Conservation (phyloP, 2,329 filamentous ascomycete genomes). For the Beauveria sp. region DNA sequence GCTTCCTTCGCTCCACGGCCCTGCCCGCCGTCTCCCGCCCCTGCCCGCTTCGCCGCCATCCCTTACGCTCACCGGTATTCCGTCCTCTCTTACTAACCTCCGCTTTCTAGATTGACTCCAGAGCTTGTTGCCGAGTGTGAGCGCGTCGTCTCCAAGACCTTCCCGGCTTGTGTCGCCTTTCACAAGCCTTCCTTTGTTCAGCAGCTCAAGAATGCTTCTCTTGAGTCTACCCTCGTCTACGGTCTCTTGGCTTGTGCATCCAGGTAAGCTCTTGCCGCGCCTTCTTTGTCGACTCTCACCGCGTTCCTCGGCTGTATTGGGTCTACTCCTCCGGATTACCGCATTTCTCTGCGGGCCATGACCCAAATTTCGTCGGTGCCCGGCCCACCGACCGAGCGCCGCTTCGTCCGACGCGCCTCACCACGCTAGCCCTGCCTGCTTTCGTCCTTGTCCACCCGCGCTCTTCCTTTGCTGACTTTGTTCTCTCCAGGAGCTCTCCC, state of each 20-base stretch:
- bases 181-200: constrained; percentile 56
- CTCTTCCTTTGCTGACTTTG: neutral
- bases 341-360: constrained; percentile 6
- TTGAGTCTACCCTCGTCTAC: constrained; percentile 50
- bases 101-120: constrained; percentile 38
- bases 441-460: neutral
- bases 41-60: neutral
- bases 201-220: constrained; percentile 48
- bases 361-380: constrained; percentile 13
- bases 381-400: constrained; percentile 7
- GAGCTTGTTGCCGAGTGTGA: constrained; percentile 53
- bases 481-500: constrained; percentile 41
- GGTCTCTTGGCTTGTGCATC: constrained; percentile 50
- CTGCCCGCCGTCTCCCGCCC: neutral
- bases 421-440: neutral
- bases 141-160: constrained; percentile 52
- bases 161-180: constrained; percentile 54
- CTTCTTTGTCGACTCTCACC: constrained; percentile 15
- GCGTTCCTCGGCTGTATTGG: constrained; percentile 11
- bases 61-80: neutral
- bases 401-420: neutral
- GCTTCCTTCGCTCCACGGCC: neutral
- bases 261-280: constrained; percentile 36
- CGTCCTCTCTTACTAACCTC: constrained; percentile 17
- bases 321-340: neutral